Evolutionary conservation across 2,329 filamentous ascomycete genomes (phyloP).

Genomic region (Ceratocystis harringtonii): DNA sequence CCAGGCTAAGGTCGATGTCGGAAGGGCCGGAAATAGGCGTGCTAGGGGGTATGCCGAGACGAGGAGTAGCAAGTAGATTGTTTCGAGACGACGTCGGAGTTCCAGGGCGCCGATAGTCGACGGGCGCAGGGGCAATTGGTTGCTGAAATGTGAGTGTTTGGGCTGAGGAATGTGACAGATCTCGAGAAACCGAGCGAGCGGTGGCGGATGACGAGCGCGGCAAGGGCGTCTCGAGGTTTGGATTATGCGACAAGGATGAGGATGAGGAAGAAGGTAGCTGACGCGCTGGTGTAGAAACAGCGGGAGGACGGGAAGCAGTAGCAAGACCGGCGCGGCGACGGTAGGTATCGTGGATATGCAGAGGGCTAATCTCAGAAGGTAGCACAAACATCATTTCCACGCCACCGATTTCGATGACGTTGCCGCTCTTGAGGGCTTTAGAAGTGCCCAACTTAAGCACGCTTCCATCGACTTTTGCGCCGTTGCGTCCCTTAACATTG

Average conservation of each 20-base stretch:
- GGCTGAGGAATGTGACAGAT: constrained; percentile 16
- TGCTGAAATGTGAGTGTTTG: constrained; percentile 25
- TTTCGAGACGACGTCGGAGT: constrained; percentile 33
- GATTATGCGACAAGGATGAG: constrained; percentile 8
- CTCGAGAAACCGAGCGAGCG: constrained; percentile 4
- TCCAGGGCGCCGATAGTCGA: constrained; percentile 44
- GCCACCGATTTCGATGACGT: constrained; percentile 80
- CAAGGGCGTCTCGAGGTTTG: constrained; percentile 17
- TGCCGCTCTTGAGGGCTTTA: constrained; percentile 61
- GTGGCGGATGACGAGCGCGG: constrained; percentile 13
- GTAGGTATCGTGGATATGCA: constrained; percentile 54
- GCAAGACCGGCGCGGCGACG: constrained; percentile 47
- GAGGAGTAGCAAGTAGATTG: constrained; percentile 10
- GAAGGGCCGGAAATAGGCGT: constrained; percentile 23
- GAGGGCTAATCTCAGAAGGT: constrained; percentile 53
- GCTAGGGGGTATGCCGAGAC: constrained; percentile 9
- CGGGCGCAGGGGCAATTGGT: constrained; percentile 43
- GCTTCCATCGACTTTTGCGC: constrained; percentile 64
- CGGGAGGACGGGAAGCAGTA: constrained; percentile 16
- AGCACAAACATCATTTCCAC: constrained; percentile 98
- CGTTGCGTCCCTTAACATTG: constrained; percentile 79
- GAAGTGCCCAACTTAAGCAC: constrained; percentile 52
- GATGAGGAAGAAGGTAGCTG: constrained; percentile 13
- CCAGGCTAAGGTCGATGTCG: constrained; percentile 62
- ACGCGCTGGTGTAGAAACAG: constrained; percentile 9